Conservation (phyloP, 2,329 filamentous ascomycete species). For the Cercospora canescens region DNA sequence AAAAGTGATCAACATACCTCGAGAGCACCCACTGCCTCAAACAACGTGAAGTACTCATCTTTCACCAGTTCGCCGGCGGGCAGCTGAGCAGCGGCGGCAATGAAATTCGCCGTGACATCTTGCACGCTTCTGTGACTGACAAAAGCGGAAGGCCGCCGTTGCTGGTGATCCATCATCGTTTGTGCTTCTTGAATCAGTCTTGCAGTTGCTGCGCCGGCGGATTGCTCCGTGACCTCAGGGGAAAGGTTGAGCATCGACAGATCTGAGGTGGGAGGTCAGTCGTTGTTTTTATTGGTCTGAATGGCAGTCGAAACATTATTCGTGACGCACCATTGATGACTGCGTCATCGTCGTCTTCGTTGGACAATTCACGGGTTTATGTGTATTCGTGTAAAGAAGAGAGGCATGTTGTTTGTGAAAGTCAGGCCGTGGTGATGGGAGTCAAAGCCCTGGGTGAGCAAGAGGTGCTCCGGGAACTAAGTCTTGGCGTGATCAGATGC, state of each 20-base stretch:
- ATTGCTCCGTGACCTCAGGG: neutral
- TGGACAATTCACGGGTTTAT: neutral
- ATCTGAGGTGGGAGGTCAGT: neutral
- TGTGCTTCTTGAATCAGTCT: slow-evolving; percentile 28
- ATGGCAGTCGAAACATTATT: neutral
- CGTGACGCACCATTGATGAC: neutral
- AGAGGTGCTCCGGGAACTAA: neutral
- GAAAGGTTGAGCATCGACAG: neutral
- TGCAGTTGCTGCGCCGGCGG: slow-evolving; percentile 10
- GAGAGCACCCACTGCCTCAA: slow-evolving; percentile 86
- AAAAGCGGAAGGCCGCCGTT: neutral
- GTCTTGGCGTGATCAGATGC: neutral
- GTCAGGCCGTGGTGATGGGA: neutral
- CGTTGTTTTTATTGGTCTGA: neutral
- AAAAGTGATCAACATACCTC: slow-evolving; percentile 51
- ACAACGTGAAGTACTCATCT: slow-evolving; percentile 90
- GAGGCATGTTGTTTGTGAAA: neutral
- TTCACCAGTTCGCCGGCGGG: slow-evolving; percentile 82
- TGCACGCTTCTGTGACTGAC: slow-evolving; percentile 13
- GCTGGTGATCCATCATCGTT: slow-evolving; percentile 12
- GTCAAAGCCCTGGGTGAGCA: neutral
- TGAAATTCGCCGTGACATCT: slow-evolving; percentile 40
- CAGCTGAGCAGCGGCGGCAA: slow-evolving; percentile 49
- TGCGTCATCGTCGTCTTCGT: neutral
- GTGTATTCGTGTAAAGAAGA: neutral